These are phyloP conservation scores for Fraxinus ornus DNA, from an alignment of 305 asterid species.

Conservation along the genomic window DNA sequence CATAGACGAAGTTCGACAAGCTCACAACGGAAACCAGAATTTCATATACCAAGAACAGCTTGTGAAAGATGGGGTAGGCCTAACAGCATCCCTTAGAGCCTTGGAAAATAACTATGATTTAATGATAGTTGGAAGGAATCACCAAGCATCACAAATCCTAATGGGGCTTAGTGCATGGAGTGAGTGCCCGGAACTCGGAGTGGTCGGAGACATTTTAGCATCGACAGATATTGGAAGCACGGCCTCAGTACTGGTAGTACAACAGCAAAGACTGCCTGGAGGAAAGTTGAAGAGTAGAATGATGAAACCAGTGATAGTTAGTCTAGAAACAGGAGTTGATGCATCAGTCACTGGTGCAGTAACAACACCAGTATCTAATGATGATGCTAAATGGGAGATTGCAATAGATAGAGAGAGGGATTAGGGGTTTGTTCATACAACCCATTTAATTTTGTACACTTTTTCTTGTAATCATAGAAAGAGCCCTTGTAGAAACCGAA, in stretches of 20 bases:
- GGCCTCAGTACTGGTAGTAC: conserved; percentile 75
- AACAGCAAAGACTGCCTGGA: conserved; percentile 53
- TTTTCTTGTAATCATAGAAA: neutral
- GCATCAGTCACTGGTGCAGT: neutral
- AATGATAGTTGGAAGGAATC: conserved; percentile 61
- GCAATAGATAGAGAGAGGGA: neutral
- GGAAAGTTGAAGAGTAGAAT: conserved; percentile 29
- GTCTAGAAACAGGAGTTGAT: conserved; percentile 18
- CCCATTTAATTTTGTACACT: neutral
- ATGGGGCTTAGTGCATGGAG: conserved; percentile 75
- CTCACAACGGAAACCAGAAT: neutral
- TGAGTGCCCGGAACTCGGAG: conserved; percentile 81
- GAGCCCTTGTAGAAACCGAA: neutral
- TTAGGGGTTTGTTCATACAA: neutral
- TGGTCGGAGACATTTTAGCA: conserved; percentile 69
- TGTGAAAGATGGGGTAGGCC: conserved; percentile 65
- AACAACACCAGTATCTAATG: neutral
- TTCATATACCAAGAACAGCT: conserved; percentile 65
- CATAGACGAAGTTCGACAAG: neutral
- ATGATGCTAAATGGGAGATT: conserved; percentile 6
- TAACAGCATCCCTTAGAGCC: conserved; percentile 46
- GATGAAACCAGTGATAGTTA: conserved; percentile 18
- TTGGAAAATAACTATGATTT: conserved; percentile 50
- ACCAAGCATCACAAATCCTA: conserved; percentile 27
- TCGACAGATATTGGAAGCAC: conserved; percentile 54